phyloP scores from a whole-genome alignment of 176 grass and related monocot species.

The Avena insularis region DNA sequence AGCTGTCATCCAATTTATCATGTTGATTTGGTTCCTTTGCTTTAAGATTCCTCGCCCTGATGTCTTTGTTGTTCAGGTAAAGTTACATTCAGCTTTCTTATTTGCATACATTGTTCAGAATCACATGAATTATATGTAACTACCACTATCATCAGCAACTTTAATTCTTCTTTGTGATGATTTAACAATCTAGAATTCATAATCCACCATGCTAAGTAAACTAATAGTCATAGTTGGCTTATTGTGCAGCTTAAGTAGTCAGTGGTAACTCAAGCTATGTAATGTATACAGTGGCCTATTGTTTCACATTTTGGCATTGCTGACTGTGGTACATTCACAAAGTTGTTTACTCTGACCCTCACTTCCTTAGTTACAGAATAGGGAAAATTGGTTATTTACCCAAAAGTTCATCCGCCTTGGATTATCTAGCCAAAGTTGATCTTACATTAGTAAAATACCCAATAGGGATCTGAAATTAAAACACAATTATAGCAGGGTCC shows the following conservation, averaged over 20 bases:
- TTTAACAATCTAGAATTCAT: neutral
- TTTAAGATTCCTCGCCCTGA: conserved; percentile 89
- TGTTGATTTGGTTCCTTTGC: conserved; percentile 88
- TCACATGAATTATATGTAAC: neutral
- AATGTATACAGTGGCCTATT: neutral
- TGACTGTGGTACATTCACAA: neutral
- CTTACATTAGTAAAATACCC: too few relatives aligned
- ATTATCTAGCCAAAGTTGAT: too few relatives aligned
- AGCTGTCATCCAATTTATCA: conserved; percentile 75
- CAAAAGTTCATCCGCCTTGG: too few relatives aligned
- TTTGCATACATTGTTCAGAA: conserved; percentile 5
- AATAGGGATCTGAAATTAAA: too few relatives aligned
- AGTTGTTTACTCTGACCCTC: neutral
- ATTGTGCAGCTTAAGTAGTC: conserved; percentile 2
- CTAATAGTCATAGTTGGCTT: neutral
- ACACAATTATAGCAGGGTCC: too few relatives aligned
- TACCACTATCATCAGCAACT: neutral
- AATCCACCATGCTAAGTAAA: neutral
- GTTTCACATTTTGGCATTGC: neutral
- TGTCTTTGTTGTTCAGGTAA: conserved; percentile 80
- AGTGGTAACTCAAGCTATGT: neutral
- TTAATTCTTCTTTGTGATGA: neutral
- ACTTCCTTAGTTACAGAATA: neutral
- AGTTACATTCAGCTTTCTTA: neutral
- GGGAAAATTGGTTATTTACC: too few relatives aligned